A percentile compares a stretch with the other conserved stretches of the same genome.
phyloP scores from a whole-genome alignment of 306 rosid species.

The Cucurbita pepo region DNA sequence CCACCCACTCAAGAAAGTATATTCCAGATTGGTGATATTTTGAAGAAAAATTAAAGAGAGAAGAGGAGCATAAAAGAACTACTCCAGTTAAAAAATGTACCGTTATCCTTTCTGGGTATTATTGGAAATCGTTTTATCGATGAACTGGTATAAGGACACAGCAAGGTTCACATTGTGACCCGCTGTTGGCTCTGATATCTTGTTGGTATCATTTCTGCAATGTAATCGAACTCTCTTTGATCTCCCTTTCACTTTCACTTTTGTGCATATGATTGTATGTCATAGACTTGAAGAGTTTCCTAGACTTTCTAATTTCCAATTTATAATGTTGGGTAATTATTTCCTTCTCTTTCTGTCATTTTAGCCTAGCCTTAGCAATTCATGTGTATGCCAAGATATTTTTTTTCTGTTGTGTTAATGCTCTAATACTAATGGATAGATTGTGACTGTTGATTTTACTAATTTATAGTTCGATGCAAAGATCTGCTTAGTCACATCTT shows the following conservation, averaged over 20 bases:
- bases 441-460: background rate
- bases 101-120: background rate
- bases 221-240: background rate
- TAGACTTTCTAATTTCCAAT: background rate
- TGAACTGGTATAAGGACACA: background rate
- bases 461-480: conserved; percentile 64
- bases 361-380: background rate
- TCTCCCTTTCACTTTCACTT: background rate
- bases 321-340: background rate
- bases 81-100: background rate
- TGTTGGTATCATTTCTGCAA: background rate
- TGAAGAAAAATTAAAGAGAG: background rate
- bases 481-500: conserved; percentile 81
- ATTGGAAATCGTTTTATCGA: background rate
- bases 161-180: background rate
- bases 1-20: background rate
- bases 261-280: background rate
- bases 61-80: background rate
- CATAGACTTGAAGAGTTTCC: background rate
- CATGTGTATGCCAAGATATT: background rate
- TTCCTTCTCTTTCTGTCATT: background rate
- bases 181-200: background rate
- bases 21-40: background rate
- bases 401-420: background rate
- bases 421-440: background rate